Conservation (phyloP, 2,329 filamentous ascomycete species). For the Alternaria gaisen region DNA sequence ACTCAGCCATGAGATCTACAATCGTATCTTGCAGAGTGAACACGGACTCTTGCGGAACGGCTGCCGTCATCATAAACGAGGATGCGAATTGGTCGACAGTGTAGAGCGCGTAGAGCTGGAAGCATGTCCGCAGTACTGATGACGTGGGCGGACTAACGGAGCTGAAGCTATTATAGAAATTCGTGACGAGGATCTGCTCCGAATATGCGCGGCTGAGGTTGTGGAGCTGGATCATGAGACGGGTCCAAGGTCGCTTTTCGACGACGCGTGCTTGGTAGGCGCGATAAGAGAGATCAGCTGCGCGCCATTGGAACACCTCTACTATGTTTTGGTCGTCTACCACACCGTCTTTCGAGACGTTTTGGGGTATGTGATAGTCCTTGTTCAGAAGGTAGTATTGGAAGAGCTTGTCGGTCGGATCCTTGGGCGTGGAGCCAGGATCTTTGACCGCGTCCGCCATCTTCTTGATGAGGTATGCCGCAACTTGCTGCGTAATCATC, state of each 20-base stretch:
- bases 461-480: conserved; percentile 62
- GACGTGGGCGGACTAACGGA: conserved; percentile 33
- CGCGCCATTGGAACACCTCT: conserved; percentile 56
- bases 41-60: conserved; percentile 54
- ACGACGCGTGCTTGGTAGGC: conserved; percentile 57
- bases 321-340: conserved; percentile 53
- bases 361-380: conserved; percentile 34
- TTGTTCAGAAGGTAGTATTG: conserved; percentile 51
- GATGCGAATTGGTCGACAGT: conserved; percentile 58
- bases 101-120: conserved; percentile 59
- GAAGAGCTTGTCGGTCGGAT: conserved; percentile 55
- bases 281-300: conserved; percentile 54
- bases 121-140: conserved; percentile 54
- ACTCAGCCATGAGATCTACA: conserved; percentile 57
- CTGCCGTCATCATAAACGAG: conserved; percentile 57
- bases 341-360: conserved; percentile 38
- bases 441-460: conserved; percentile 55
- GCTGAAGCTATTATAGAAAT: conserved; percentile 55
- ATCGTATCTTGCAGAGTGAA: conserved; percentile 53
- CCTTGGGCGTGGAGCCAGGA: conserved; percentile 44
- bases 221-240: conserved; percentile 55
- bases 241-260: conserved; percentile 59
- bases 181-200: conserved; percentile 58
- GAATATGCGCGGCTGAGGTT: conserved; percentile 58
- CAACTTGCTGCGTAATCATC: conserved; percentile 66